Percentiles rank a stretch among this genome's conserved stretches.
Evolutionary conservation across 2,329 filamentous ascomycete species (phyloP).

Genomic region (Penicillium sp.): DNA sequence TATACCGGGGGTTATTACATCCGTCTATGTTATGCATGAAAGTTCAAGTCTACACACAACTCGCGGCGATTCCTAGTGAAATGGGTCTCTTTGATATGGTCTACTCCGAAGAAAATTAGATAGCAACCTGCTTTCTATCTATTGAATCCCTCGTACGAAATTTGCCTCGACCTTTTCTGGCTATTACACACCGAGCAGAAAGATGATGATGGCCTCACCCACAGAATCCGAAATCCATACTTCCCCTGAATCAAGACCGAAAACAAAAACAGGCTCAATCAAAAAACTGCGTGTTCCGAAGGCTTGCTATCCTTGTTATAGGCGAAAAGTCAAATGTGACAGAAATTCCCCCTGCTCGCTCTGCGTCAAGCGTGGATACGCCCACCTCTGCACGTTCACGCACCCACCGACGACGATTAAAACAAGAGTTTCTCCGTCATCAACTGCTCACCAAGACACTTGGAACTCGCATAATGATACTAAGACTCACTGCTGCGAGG

Average conservation of each 20-base stretch:
- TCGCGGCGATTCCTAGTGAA: too few species aligned
- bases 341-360: slow-evolving; percentile 46
- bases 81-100: too few species aligned
- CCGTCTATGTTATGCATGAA: neutral
- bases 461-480: neutral
- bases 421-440: slow-evolving; percentile 16
- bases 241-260: neutral
- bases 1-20: too few species aligned
- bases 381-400: slow-evolving; percentile 47
- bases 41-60: neutral
- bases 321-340: slow-evolving; percentile 47
- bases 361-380: slow-evolving; percentile 47
- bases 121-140: too few species aligned
- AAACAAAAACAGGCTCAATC: neutral
- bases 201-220: slow-evolving; percentile 1
- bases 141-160: too few species aligned
- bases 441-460: neutral
- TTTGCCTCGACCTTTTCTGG: too few species aligned
- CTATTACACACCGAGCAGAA: neutral
- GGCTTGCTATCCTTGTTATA: slow-evolving; percentile 44
- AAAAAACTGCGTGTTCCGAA: slow-evolving; percentile 42
- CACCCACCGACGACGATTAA: slow-evolving; percentile 43
- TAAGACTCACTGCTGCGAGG: neutral
- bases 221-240: slow-evolving; percentile 4
- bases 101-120: too few species aligned